Percentiles rank a stretch among this genome's conserved stretches.
Evolutionary conservation across 441 rosid genomes (phyloP).

Genomic region (Gossypium davidsonii): DNA sequence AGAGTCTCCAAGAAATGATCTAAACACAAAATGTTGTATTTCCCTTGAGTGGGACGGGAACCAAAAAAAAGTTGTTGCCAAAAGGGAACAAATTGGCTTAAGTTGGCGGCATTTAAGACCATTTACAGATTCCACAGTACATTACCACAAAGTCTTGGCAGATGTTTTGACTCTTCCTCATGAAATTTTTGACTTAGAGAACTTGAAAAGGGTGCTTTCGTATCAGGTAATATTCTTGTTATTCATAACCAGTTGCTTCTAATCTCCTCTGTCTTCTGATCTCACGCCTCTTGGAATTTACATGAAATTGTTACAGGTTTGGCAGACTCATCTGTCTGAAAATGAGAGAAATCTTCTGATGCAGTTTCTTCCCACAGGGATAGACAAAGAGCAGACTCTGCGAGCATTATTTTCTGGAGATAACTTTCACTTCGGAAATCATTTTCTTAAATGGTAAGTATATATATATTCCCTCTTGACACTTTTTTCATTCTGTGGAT

Average conservation of each 20-base stretch:
- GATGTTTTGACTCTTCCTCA: constrained; percentile 59
- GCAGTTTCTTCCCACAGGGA: constrained; percentile 75
- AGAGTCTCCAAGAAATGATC: constrained; percentile 36
- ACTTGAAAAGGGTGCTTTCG: constrained; percentile 43
- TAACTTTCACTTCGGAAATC: constrained; percentile 84
- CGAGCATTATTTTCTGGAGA: constrained; percentile 68
- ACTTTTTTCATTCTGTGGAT: not conserved
- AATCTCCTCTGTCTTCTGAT: constrained; percentile 4
- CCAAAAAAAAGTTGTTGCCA: constrained; percentile 60
- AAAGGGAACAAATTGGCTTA: constrained; percentile 76
- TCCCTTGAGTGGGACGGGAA: constrained; percentile 80
- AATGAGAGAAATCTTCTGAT: constrained; percentile 54
- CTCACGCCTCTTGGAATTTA: constrained; percentile 11
- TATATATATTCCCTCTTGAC: constrained; percentile 2
- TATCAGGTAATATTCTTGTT: constrained; percentile 4
- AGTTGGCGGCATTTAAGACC: constrained; percentile 61
- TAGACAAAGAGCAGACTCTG: constrained; percentile 51
- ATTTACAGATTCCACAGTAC: constrained; percentile 39
- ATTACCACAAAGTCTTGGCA: constrained; percentile 40
- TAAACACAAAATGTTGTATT: constrained; percentile 54
- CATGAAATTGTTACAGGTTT: constrained; percentile 43
- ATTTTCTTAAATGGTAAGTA: constrained; percentile 67
- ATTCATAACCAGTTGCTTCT: constrained; percentile 1
- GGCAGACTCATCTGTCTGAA: constrained; percentile 67
- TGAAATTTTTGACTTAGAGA: constrained; percentile 67